A percentile compares a stretch with the other conserved stretches of the same genome.
Evolutionary conservation across 139 green algal species (phyloP).

Genomic region (Gonium pectorale): DNA sequence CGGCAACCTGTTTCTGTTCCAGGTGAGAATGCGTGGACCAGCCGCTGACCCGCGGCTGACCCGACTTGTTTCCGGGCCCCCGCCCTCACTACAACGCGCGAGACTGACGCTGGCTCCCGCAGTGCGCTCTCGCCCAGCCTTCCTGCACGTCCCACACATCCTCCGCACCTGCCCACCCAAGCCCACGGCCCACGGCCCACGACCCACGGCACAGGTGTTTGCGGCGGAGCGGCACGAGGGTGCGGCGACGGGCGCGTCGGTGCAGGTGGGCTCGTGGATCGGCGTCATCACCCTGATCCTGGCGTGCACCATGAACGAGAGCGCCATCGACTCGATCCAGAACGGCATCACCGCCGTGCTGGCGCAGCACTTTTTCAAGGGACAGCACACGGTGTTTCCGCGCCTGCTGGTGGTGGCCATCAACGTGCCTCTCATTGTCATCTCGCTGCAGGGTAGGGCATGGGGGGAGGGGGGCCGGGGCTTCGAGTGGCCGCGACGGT

Average conservation of each 20-base stretch:
- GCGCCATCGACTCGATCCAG: conserved; percentile 76
- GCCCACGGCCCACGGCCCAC: too few relatives aligned
- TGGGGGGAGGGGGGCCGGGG: too few relatives aligned
- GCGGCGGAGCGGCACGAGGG: not conserved
- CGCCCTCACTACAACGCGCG: too few relatives aligned
- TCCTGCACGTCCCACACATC: too few relatives aligned
- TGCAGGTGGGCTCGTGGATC: conserved; percentile 56
- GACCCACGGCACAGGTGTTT: not conserved
- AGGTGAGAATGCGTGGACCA: too few relatives aligned
- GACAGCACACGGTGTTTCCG: conserved; percentile 60
- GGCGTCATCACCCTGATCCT: conserved; percentile 71
- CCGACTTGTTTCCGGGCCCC: too few relatives aligned
- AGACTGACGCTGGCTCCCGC: too few relatives aligned
- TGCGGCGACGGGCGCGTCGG: not conserved
- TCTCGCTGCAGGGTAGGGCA: conserved; percentile 49
- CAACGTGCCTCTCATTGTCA: conserved; percentile 82
- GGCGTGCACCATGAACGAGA: conserved; percentile 81
- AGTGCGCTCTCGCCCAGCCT: too few relatives aligned
- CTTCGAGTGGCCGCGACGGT: too few relatives aligned
- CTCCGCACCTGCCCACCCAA: too few relatives aligned
- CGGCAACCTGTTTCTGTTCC: conserved; percentile 74
- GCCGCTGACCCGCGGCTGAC: too few relatives aligned
- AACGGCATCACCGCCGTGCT: conserved; percentile 62
- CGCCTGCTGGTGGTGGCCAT: conserved; percentile 74
- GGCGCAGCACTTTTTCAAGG: conserved; percentile 57